Conservation (phyloP, 2,329 filamentous ascomycete species). For the Aschersonia sp. region DNA sequence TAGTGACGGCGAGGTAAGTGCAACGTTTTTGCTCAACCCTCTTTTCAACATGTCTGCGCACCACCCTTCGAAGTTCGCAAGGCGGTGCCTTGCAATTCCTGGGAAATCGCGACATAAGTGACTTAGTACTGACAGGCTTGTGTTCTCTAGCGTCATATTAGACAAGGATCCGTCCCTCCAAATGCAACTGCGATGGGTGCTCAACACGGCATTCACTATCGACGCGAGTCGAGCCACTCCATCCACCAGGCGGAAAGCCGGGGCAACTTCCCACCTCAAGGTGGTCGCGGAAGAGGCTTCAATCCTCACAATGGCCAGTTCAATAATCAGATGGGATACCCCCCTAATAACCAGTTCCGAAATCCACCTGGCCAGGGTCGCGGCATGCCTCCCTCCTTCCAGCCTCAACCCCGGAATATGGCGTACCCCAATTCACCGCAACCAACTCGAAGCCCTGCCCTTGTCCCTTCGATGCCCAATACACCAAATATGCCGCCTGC, state of each 20-base stretch:
- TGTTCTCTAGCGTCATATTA: slow-evolving; percentile 46
- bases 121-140: background rate
- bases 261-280: slow-evolving; percentile 35
- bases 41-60: background rate
- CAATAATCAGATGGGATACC: slow-evolving; percentile 29
- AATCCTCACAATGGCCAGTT: slow-evolving; percentile 26
- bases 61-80: too few species aligned
- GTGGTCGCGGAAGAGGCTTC: slow-evolving; percentile 35
- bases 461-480: slow-evolving; percentile 49
- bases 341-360: slow-evolving; percentile 27
- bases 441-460: slow-evolving; percentile 49
- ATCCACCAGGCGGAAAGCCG: slow-evolving; percentile 45
- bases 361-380: slow-evolving; percentile 32
- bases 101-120: too few species aligned
- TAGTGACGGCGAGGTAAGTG: slow-evolving; percentile 66
- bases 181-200: slow-evolving; percentile 44
- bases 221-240: slow-evolving; percentile 77
- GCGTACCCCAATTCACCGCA: slow-evolving; percentile 48
- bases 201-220: slow-evolving; percentile 58
- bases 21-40: background rate
- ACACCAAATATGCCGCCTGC: slow-evolving; percentile 55
- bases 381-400: slow-evolving; percentile 33
- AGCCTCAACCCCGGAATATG: slow-evolving; percentile 29
- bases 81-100: too few species aligned
- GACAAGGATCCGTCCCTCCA: slow-evolving; percentile 49